Conservation (phyloP, 1,284 basidiomycete genomes). For the Coniferiporia sulphurascens region DNA sequence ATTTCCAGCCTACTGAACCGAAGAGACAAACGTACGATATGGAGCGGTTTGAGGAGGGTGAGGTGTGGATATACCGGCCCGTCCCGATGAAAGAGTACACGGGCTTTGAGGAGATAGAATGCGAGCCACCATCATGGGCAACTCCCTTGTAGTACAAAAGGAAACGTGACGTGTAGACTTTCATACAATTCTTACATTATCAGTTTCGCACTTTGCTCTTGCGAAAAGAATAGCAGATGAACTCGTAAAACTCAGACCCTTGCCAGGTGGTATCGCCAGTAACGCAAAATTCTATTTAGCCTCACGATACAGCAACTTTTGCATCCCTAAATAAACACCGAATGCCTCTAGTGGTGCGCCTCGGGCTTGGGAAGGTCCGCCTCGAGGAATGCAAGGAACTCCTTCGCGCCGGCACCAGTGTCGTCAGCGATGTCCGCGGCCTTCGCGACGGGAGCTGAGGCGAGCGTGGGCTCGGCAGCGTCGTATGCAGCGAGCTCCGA, state of each 20-base stretch:
- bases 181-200: not conserved
- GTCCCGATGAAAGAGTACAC: conserved; percentile 33
- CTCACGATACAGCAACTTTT: not conserved
- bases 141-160: not conserved
- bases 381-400: conserved; percentile 55
- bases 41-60: conserved; percentile 30
- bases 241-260: not conserved
- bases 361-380: conserved; percentile 53
- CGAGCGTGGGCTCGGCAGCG: conserved; percentile 62
- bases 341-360: conserved; percentile 42
- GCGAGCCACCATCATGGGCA: conserved; percentile 9
- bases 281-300: not conserved
- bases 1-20: conserved; percentile 25
- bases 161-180: too few species aligned
- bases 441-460: conserved; percentile 29
- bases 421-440: conserved; percentile 31
- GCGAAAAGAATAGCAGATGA: not conserved
- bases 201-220: not conserved
- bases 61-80: conserved; percentile 38
- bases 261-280: not conserved
- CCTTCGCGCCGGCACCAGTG: conserved; percentile 45
- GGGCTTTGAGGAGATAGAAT: conserved; percentile 24
- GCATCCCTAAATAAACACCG: not conserved
- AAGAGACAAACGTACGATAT: conserved; percentile 27
- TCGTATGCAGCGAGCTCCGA: conserved; percentile 82